These are phyloP conservation scores for Phoma sp. DNA, from an alignment of 2,329 filamentous ascomycete genomes.

Conservation along the genomic window DNA sequence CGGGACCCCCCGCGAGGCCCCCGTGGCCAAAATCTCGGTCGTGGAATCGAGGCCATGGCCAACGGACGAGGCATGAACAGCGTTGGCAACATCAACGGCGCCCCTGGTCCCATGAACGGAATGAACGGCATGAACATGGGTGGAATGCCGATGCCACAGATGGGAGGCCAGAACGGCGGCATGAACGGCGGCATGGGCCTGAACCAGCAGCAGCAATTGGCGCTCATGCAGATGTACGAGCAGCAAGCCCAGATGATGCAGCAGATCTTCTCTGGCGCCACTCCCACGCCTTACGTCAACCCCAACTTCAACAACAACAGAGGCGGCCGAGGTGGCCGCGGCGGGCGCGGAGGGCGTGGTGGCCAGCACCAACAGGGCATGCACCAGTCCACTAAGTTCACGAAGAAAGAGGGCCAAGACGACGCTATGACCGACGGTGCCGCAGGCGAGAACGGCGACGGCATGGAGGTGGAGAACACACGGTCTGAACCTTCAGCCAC, in stretches of 20 bases:
- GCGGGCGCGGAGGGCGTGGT: slow-evolving; percentile 58
- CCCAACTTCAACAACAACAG: slow-evolving; percentile 57
- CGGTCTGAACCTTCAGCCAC: slow-evolving; percentile 66
- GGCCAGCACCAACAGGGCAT: slow-evolving; percentile 55
- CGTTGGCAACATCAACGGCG: slow-evolving; percentile 37
- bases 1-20: slow-evolving; percentile 76
- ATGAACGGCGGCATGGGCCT: slow-evolving; percentile 52
- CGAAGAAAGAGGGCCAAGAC: slow-evolving; percentile 54
- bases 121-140: slow-evolving; percentile 46
- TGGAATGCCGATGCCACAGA: slow-evolving; percentile 40
- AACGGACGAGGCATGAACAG: slow-evolving; percentile 49
- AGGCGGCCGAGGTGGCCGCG: slow-evolving; percentile 23
- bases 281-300: slow-evolving; percentile 60
- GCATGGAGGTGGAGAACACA: slow-evolving; percentile 69
- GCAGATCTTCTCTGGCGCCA: slow-evolving; percentile 45
- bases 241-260: slow-evolving; percentile 73
- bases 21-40: slow-evolving; percentile 55
- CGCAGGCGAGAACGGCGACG: slow-evolving; percentile 49
- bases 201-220: slow-evolving; percentile 73
- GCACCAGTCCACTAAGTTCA: slow-evolving; percentile 60
- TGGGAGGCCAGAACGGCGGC: slow-evolving; percentile 53
- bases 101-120: slow-evolving; percentile 47
- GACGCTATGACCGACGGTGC: slow-evolving; percentile 47
- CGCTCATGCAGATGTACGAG: slow-evolving; percentile 78
- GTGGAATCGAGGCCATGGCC: slow-evolving; percentile 45